Conservation (phyloP, 495 filamentous ascomycete genomes). For the Collariella sp. region DNA sequence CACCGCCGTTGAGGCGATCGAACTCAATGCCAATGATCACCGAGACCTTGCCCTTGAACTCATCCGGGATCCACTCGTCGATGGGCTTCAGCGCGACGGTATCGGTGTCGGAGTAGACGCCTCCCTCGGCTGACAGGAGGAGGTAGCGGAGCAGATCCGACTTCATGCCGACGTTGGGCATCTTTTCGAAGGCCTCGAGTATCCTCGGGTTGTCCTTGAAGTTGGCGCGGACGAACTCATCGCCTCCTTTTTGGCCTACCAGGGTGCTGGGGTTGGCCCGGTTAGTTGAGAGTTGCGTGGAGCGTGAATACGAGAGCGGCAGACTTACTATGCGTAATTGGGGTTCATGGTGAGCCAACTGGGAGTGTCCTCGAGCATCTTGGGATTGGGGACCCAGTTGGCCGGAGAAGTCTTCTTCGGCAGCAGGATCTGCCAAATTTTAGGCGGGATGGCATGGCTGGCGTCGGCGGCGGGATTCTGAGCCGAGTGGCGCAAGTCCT, state of each 20-base stretch:
- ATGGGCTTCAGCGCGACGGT: conserved; percentile 38
- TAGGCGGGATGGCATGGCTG: conserved; percentile 1
- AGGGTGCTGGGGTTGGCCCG: conserved; percentile 6
- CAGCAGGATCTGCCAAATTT: conserved; percentile 14
- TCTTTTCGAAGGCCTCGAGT: conserved; percentile 31
- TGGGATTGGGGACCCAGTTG: not conserved
- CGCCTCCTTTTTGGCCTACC: conserved; percentile 14
- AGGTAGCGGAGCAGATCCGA: conserved; percentile 49
- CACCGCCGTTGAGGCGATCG: conserved; percentile 20
- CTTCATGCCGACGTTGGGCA: conserved; percentile 40
- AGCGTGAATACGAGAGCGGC: not conserved
- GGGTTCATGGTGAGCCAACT: conserved; percentile 7
- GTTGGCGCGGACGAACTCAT: conserved; percentile 22
- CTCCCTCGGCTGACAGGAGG: conserved; percentile 42
- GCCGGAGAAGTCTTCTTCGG: not conserved
- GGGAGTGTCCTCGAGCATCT: conserved; percentile 1
- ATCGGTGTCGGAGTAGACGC: conserved; percentile 48
- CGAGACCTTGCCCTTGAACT: conserved; percentile 25
- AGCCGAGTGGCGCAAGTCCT: not conserved
- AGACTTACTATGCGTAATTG: conserved; percentile 8
- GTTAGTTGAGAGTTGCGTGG: not conserved
- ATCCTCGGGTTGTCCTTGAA: conserved; percentile 31
- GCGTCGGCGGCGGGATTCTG: not conserved
- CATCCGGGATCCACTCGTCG: conserved; percentile 37
- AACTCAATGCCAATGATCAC: conserved; percentile 34